Base-by-base conservation (phyloP, 305 asterid genomes). In the Fraxinus sp. region DNA sequence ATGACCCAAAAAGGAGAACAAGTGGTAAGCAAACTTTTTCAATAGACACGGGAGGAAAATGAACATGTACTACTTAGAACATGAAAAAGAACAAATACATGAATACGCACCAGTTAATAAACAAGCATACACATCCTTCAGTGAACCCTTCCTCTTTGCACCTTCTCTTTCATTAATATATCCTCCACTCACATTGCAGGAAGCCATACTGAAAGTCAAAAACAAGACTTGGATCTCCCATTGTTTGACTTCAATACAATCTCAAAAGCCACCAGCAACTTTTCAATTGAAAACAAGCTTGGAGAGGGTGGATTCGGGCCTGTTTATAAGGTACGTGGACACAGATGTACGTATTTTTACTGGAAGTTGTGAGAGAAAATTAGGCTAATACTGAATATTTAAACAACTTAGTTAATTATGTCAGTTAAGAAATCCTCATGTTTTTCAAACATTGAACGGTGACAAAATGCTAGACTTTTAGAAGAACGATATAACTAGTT, bases 241-340 rank as follows among this genome's bases (percentile, higher is more conserved):
- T 37, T 77, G 41, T 86, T 88, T 44, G 84, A 83, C 44, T 73
- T 88, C 0, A 81, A 84, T 10, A 66, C 81, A 24, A 46, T 88
- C 9, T 32, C 30, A 22, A 78, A 78, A 78, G 90, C 90, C 22
- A 89, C 91, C 1, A 77, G 78, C 76, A 41, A 79, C 39, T 89
- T 89, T 79, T 82, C 91, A 70, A 2, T 14, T 22, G 64, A 76
- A 59, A 84, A 86, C 49, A 87, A 84, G 84, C 82, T 89, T 28
- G 89, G 91, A 28, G 86, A 86, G 80, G 92, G 92, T 26, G 90
- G 92, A 3, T 89, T 88, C 80, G 92, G 92, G 79, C 76, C 84
- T 52, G 91, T 89, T 81, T 89, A 83, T 79, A 89, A 86, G 90
- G 90, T 87, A 84, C 80, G 8, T 0, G 13, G n/a, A 13, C 10